phyloP scores from a whole-genome alignment of 257 asterid species.

The Capsicum pubescens region DNA sequence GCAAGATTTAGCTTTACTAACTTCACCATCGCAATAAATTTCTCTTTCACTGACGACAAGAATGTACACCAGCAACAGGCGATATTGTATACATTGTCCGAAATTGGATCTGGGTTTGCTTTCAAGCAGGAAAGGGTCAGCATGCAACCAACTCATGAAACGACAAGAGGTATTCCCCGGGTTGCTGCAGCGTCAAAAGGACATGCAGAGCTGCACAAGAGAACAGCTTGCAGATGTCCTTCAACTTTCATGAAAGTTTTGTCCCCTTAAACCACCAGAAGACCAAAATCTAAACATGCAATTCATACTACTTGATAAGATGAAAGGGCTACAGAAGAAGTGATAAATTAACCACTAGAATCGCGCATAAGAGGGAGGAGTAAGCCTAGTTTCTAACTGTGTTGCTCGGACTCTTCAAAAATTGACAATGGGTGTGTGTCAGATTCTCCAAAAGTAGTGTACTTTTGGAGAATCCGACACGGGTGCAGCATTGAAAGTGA shows the following conservation, averaged over 20 bases:
- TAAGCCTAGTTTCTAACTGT: background rate
- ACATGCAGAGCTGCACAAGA: slow-evolving; percentile 18
- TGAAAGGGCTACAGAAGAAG: background rate
- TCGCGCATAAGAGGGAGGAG: background rate
- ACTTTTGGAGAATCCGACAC: too few species aligned
- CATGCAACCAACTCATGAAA: slow-evolving; percentile 7
- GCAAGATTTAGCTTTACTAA: slow-evolving; percentile 62
- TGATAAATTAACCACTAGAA: background rate
- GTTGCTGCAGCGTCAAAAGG: background rate
- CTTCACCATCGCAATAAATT: slow-evolving; percentile 28
- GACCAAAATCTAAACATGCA: slow-evolving; percentile 1
- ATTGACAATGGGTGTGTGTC: too few species aligned
- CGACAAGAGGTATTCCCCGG: background rate
- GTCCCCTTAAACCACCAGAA: background rate
- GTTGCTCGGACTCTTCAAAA: too few species aligned
- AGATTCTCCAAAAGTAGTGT: too few species aligned
- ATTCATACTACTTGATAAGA: background rate
- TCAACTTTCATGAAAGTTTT: slow-evolving; percentile 16
- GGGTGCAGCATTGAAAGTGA: too few species aligned
- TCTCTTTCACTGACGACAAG: slow-evolving; percentile 2
- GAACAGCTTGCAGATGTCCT: background rate
- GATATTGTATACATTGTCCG: background rate
- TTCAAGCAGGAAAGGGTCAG: background rate
- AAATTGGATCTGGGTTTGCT: background rate
- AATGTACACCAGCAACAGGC: slow-evolving; percentile 18